A percentile compares a stretch with the other conserved stretches of the same genome.
Conservation (phyloP, 2,329 filamentous ascomycete species). For the Talaromyces sp. region DNA sequence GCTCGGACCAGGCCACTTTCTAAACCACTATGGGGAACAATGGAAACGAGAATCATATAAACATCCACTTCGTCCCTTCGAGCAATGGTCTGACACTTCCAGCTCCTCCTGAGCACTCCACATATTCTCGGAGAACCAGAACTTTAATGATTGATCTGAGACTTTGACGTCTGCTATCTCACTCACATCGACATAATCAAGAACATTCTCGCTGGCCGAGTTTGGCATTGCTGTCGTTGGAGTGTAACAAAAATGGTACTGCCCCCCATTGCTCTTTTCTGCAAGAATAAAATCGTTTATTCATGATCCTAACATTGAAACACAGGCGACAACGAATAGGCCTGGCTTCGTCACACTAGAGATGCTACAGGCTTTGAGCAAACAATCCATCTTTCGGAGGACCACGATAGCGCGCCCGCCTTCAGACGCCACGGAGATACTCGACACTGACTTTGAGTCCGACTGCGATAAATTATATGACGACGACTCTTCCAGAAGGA, state of each 20-base stretch:
- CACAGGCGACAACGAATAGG: background rate
- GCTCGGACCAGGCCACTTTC: background rate
- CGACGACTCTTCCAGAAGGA: constrained; percentile 19
- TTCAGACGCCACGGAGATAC: constrained; percentile 31
- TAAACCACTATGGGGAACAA: background rate
- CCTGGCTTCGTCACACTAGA: background rate
- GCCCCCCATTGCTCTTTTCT: too few species aligned
- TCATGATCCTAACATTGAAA: background rate
- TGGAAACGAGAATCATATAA: background rate
- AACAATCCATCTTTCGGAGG: background rate
- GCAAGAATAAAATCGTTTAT: too few species aligned
- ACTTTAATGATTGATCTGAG: background rate
- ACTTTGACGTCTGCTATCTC: background rate
- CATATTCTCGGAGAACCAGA: background rate
- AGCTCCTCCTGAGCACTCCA: too few species aligned
- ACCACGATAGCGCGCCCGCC: constrained; percentile 16
- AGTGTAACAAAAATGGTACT: constrained; percentile 2
- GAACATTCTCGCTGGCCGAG: background rate
- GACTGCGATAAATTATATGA: constrained; percentile 20
- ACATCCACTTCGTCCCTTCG: background rate
- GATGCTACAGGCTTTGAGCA: background rate
- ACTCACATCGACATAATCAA: background rate
- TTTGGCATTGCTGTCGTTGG: background rate
- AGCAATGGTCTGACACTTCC: background rate
- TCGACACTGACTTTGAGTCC: constrained; percentile 33